Percentiles rank a stretch among this genome's conserved stretches.
Evolutionary conservation across 306 rosid genomes (phyloP).

Genomic region (Vigna reflexopilosa): DNA sequence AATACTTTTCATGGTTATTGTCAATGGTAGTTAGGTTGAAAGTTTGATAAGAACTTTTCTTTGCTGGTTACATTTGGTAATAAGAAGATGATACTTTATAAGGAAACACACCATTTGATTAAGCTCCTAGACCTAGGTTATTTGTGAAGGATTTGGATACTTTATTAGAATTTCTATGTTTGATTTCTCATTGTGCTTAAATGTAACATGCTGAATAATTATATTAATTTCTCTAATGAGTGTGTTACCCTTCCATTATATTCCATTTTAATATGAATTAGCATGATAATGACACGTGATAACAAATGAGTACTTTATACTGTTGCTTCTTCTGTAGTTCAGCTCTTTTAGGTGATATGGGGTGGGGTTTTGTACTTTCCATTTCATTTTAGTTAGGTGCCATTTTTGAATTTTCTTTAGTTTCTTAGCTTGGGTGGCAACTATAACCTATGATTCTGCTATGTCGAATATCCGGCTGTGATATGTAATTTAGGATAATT

Average conservation of each 20-base stretch:
- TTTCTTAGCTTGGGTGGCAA: slow-evolving; percentile 17
- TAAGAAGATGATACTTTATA: not conserved
- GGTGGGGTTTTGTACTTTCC: slow-evolving; percentile 5
- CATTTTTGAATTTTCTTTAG: slow-evolving; percentile 1
- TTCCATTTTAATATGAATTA: slow-evolving; percentile 18
- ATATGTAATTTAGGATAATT: not conserved
- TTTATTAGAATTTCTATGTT: slow-evolving; percentile 14
- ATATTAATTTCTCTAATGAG: slow-evolving; percentile 26
- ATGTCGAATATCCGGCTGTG: not conserved
- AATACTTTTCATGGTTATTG: slow-evolving; percentile 4
- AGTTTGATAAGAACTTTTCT: slow-evolving; percentile 7
- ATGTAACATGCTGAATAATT: slow-evolving; percentile 13
- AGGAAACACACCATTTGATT: not conserved
- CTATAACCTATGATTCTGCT: slow-evolving; percentile 14
- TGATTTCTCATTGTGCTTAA: slow-evolving; percentile 6
- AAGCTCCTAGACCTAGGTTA: slow-evolving; percentile 21
- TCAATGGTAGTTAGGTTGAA: slow-evolving; percentile 7
- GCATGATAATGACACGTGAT: slow-evolving; percentile 5
- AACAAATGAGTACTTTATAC: slow-evolving; percentile 16
- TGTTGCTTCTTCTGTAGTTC: slow-evolving; percentile 6
- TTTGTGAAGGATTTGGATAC: slow-evolving; percentile 13
- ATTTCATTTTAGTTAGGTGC: slow-evolving; percentile 32
- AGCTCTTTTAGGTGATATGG: slow-evolving; percentile 8
- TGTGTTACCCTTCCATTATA: slow-evolving; percentile 1
- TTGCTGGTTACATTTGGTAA: slow-evolving; percentile 17